Conservation (phyloP, 768 basidiomycete genomes). For the Mycena filopes region DNA sequence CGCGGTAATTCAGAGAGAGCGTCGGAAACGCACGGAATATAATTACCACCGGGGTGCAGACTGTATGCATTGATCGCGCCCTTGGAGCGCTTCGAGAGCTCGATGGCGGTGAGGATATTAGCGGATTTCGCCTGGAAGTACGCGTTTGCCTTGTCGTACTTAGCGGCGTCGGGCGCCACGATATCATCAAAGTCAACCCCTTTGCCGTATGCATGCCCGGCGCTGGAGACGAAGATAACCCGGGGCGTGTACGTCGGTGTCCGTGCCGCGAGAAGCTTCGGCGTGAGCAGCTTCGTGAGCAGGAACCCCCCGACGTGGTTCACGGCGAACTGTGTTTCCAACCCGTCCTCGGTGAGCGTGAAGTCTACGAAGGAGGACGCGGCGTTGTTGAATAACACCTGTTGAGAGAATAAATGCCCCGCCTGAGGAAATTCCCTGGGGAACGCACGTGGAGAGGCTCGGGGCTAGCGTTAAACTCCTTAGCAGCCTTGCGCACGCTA, state of each 20-base stretch:
- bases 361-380: neutral
- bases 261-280: conserved; percentile 8
- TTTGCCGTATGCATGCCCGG: neutral
- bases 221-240: conserved; percentile 16
- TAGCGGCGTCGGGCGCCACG: neutral
- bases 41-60: conserved; percentile 4
- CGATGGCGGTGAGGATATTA: conserved; percentile 8
- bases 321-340: neutral
- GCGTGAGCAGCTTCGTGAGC: conserved; percentile 13
- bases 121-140: conserved; percentile 3
- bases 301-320: conserved; percentile 17
- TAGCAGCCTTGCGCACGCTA: conserved; percentile 11
- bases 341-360: conserved; percentile 6
- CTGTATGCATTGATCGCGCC: conserved; percentile 13
- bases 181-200: conserved; percentile 3
- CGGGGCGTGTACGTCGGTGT: conserved; percentile 4
- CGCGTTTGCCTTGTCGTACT: neutral
- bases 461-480: neutral
- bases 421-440: too few relatives aligned
- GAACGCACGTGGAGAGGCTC: conserved; percentile 1
- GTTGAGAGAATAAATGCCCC: neutral
- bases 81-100: conserved; percentile 11
- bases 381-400: conserved; percentile 19
- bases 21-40: neutral
- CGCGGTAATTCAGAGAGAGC: neutral